Base-by-base conservation (phyloP, 257 asterid genomes). In the Misopates orontium region DNA sequence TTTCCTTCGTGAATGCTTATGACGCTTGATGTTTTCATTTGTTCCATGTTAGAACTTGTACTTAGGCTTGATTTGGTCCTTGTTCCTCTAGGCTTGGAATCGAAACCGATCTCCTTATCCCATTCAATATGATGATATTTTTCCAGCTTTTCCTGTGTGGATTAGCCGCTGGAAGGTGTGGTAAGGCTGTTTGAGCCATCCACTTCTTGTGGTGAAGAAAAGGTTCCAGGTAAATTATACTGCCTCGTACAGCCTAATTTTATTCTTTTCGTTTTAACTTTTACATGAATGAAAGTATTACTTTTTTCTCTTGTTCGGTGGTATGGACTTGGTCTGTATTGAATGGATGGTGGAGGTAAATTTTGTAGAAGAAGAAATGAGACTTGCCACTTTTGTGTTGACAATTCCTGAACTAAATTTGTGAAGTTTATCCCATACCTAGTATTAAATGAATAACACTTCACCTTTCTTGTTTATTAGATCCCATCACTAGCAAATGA, bases 171-270 rank as follows among this genome's bases (percentile, higher is more conserved):
- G 97, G 99, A 69, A 76, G 86, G 5, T 80, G 85, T 63, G 97
- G 96, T 22, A 93, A 93, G 74, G 92, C 86, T 21, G 95, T 79
- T n/a, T n/a, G 21, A 90, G 99, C 52, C 99, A 93, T 78, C 99
- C 99, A 18, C 96, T 93, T 22, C 97, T 90, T 71, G 97, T 93
- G 59, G 90, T 93, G 53, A 93, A 93, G 82, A 93, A 93, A 87
- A 90, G 97, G 70, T 93, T 93, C 76, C 99, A 94, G 94, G 99
- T 94, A 77, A 23, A 56, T 70, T 62, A 55, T 32, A n/a, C n/a
- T 3, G 23, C 49, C 18, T 31, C 56, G 59, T 6, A 24, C 60
- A 1, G 19, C 15, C 17, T 1, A 18, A n/a, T n/a, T 21, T 45
- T 65, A 3, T 19, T n/a, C 23, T 21, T 12, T 36, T 11, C 45